Conservation (phyloP, 2,329 filamentous ascomycete species). For the Tolypocladium endophyticum region DNA sequence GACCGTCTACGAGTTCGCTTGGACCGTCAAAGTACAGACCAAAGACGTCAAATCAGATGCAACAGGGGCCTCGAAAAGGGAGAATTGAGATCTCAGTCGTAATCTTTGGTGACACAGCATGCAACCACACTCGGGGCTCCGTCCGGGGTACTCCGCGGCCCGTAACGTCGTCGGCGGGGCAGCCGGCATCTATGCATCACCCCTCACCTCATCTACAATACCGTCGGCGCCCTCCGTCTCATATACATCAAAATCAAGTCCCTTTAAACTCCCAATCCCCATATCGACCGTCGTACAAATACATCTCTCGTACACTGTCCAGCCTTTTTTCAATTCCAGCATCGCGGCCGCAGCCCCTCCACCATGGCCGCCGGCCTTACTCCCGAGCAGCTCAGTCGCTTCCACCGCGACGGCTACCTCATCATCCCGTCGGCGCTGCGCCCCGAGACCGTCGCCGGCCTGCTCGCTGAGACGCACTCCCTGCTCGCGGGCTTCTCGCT, state of each 20-base stretch:
- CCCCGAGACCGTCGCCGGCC: constrained; percentile 49
- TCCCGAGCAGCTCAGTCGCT: constrained; percentile 58
- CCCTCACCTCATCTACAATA: neutral
- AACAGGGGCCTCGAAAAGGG: neutral
- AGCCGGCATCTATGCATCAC: neutral
- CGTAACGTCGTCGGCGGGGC: neutral
- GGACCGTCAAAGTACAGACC: neutral
- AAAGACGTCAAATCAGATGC: no score
- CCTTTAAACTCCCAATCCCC: no score
- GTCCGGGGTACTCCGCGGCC: neutral
- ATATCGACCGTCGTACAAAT: neutral
- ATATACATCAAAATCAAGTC: no score
- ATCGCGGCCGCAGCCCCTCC: neutral
- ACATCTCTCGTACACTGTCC: neutral
- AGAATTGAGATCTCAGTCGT: neutral
- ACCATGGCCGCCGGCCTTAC: constrained; percentile 46
- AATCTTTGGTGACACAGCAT: neutral
- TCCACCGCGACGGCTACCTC: constrained; percentile 79
- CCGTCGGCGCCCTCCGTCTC: neutral
- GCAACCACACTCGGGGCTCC: neutral
- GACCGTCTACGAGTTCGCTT: neutral
- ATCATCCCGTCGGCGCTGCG: constrained; percentile 70
- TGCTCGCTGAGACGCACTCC: constrained; percentile 64
- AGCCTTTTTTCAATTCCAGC: neutral
- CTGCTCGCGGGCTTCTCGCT: constrained; percentile 70